Base-by-base conservation (phyloP, 208 protist species). In the Trypanosoma mega region DNA sequence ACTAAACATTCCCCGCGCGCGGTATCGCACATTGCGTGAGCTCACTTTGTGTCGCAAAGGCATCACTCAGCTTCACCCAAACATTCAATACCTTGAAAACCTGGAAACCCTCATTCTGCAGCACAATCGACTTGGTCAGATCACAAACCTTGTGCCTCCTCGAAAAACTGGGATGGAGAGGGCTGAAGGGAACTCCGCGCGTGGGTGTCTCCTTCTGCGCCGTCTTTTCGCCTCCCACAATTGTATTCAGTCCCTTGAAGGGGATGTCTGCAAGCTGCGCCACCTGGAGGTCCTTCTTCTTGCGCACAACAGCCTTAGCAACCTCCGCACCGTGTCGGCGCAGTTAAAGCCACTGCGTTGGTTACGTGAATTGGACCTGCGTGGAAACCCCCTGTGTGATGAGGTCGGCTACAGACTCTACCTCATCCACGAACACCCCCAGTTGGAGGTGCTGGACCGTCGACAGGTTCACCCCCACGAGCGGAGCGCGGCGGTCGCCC, bases 401-500 rank as follows among this genome's bases (percentile, higher is more conserved):
- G 81, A 87, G 37, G 55, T 74, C 27, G 50, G 54, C 33, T 94
- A 94, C 60, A 81, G 87, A n/a, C 61, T 65, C 37, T 81, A 64
- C 39, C 55, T 90, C 12, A 67, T 95, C 21, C 48, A 58, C 16
- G 65, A 72, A 11, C 74, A 87, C 14, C 88, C 85, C 6, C 74
- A 87, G 56, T 34, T 93, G 8, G 71, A 85, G 52, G 68, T 91
- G 44, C 64, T 95, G 2, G 88, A 95, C 50, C 74, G 78, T 14
- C 62, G 61, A 33, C 44, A 50, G 11, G 68, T 94, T 26, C 82
- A 69, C 1, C 11, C 24, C 0, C 72, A 73, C 29, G 88, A 94
- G 53, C 81, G 87, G n/a, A 55, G 64, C 1, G 63, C 58, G 26
- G 78, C 70, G 7, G 73, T 65, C 1, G 51, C 34, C 37, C 36